Base-by-base conservation (phyloP, 306 rosid species). In the Canavalia gladiata region DNA sequence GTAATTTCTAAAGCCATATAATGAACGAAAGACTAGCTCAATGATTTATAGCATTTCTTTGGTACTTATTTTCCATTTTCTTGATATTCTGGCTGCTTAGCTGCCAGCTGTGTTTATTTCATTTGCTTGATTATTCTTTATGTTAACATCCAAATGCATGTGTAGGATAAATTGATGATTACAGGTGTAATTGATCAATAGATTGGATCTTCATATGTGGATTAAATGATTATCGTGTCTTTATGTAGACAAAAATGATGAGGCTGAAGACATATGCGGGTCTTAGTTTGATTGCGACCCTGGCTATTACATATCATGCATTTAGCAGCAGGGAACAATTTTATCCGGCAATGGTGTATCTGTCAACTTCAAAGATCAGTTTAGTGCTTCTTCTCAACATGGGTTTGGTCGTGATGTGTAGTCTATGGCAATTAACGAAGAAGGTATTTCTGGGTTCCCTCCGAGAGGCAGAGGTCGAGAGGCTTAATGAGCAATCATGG, bases 401-500 rank as follows among this genome's bases (percentile, higher is more conserved):
- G 97, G 98, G 99, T 68, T 79, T 96, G 80, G 97, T 92, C 77
- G 41, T 92, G 59, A 93, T 93, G 98, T 96, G 98, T 83, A 85
- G 81, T 79, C 43, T 96, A 60, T 96, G 99, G 99, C 97, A 96
- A 86, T 69, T 96, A 66, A 88, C 97, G 0, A 96, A 96, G 51
- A 90, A 84, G 81, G 54, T 96, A 11, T 96, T 96, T 83, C 88
- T 96, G 35, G 99, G 99, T 71, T 72, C 96, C 3, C 97, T 96
- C 30, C 89, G 99, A n/a, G 99, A 96, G 86, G 98, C 99, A 0
- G 99, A 96, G 94, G 92, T 96, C 2, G 99, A 96, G 92, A 92
- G 98, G 91, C 97, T 96, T 59, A 96, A 96, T 54, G 99, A 96
- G 86, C 99, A 96, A 45, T 96, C 97, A 0, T 96, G 99, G 99